Conservation (phyloP, 257 asterid species). For the Lantana camara region DNA sequence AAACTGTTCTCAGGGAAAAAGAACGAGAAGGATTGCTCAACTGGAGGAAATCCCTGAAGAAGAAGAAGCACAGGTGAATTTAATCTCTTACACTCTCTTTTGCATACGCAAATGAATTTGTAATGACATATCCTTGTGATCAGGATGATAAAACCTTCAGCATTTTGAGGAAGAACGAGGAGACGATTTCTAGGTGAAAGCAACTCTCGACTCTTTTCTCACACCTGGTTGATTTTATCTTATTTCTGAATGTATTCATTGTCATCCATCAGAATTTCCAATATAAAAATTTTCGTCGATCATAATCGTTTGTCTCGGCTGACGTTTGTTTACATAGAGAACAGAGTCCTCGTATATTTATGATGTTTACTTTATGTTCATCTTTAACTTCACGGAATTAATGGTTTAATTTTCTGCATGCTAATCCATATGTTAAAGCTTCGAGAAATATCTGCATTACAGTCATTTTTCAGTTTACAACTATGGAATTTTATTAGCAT, state of each 20-base stretch:
- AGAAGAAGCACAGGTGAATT: slow-evolving; percentile 74
- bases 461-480: background rate
- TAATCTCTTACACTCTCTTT: slow-evolving; percentile 13
- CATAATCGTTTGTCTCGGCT: background rate
- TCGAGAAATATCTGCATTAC: slow-evolving; percentile 10
- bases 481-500: slow-evolving; percentile 3
- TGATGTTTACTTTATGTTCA: background rate
- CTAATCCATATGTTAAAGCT: background rate
- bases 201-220: slow-evolving; percentile 18
- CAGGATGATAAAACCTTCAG: slow-evolving; percentile 94
- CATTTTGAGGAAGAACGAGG: slow-evolving; percentile 83
- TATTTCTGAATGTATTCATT: background rate
- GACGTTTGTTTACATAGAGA: slow-evolving; percentile 3
- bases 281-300: too few species aligned
- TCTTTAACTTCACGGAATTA: background rate
- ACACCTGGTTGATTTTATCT: slow-evolving; percentile 5
- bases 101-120: slow-evolving; percentile 13
- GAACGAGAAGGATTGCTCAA: too few species aligned
- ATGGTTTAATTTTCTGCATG: background rate
- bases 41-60: too few species aligned
- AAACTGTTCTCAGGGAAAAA: too few species aligned
- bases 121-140: slow-evolving; percentile 18
- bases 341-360: slow-evolving; percentile 13
- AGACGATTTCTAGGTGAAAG: slow-evolving; percentile 81
- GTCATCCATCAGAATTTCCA: slow-evolving; percentile 14